Evolutionary conservation across 495 filamentous ascomycete species (phyloP).

Genomic region (Cercophora sp.): DNA sequence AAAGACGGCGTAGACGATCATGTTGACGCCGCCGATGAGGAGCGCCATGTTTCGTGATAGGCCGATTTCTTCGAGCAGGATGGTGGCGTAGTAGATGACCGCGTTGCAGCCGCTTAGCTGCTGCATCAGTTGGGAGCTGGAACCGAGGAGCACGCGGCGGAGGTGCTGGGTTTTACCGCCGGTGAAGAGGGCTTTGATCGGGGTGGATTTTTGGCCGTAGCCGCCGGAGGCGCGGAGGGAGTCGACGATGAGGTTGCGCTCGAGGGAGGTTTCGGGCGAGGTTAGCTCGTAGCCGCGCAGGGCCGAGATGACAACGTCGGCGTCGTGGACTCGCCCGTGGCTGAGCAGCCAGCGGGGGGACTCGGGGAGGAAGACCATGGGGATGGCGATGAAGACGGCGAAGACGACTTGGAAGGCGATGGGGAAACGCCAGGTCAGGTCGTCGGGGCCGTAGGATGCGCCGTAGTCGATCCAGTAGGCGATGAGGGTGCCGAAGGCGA

Average conservation of each 20-base stretch:
- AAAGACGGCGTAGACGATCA: constrained; percentile 74
- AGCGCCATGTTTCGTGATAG: constrained; percentile 57
- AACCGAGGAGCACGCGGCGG: constrained; percentile 58
- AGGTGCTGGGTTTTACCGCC: constrained; percentile 63
- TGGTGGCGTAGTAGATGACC: constrained; percentile 79
- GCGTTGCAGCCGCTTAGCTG: constrained; percentile 75
- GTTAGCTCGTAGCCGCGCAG: constrained; percentile 58
- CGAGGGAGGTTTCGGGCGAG: constrained; percentile 48
- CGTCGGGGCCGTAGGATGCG: constrained; percentile 59
- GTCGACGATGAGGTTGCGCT: constrained; percentile 64
- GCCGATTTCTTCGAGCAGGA: constrained; percentile 65
- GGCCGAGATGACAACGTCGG: constrained; percentile 65
- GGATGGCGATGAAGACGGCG: constrained; percentile 58
- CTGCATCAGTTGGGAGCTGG: constrained; percentile 69
- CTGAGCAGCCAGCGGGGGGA: constrained; percentile 73
- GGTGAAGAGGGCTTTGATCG: constrained; percentile 54
- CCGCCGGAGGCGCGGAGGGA: constrained; percentile 60
- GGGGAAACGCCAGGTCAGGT: constrained; percentile 74
- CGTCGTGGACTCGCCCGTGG: constrained; percentile 64
- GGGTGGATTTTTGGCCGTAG: constrained; percentile 49
- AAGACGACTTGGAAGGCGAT: constrained; percentile 81
- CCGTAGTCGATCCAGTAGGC: constrained; percentile 86
- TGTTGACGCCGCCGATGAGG: constrained; percentile 73
- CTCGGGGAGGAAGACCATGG: constrained; percentile 67
- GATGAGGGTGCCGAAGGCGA: constrained; percentile 73